Conservation (phyloP, 2,329 filamentous ascomycete species). For the Sporothrix variecibatus region DNA sequence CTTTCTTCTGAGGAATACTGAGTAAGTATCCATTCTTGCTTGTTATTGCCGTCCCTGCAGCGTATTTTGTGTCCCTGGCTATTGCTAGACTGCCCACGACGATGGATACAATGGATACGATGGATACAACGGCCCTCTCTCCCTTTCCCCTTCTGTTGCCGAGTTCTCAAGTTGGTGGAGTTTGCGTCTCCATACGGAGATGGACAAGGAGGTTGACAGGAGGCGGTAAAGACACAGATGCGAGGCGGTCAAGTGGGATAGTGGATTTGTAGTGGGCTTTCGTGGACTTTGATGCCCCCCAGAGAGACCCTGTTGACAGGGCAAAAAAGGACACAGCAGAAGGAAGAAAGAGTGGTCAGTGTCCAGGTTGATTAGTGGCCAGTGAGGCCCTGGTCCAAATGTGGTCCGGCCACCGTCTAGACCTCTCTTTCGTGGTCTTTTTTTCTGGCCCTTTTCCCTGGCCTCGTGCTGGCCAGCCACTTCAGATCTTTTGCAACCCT, state of each 20-base stretch:
- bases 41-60: background rate
- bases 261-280: background rate
- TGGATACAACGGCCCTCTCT: background rate
- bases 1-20: too few species aligned
- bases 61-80: conserved; percentile 15
- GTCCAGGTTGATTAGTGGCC: background rate
- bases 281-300: background rate
- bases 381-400: background rate
- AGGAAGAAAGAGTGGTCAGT: background rate
- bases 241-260: conserved; percentile 9
- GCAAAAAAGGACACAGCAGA: background rate
- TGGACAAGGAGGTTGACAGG: background rate
- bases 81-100: too few species aligned
- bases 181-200: background rate
- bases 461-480: conserved; percentile 3
- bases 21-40: background rate
- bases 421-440: too few species aligned
- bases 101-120: too few species aligned
- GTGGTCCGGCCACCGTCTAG: background rate
- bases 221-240: background rate
- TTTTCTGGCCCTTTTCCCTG: background rate
- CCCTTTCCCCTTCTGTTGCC: background rate
- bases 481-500: background rate
- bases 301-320: background rate
- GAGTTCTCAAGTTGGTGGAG: conserved; percentile 10